Evolutionary conservation across 1,139 yeast genomes (phyloP).

Genomic region (Lizanozyma gosingica): DNA sequence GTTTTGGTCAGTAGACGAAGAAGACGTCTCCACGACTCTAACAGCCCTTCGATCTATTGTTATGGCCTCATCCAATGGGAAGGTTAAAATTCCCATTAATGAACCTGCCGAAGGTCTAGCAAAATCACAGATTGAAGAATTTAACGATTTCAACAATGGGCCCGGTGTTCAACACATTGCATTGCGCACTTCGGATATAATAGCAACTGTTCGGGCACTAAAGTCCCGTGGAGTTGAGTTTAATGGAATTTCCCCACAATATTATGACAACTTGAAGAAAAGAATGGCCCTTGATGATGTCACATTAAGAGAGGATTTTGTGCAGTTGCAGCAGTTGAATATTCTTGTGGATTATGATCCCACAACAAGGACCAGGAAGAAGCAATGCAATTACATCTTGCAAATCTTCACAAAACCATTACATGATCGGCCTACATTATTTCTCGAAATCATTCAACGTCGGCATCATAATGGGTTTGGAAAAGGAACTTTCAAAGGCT

Average conservation of each 20-base stretch:
- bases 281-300: slow-evolving; percentile 31
- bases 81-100: slow-evolving; percentile 71
- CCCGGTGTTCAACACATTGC: slow-evolving; percentile 85
- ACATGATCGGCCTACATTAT: slow-evolving; percentile 71
- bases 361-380: slow-evolving; percentile 18
- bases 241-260: slow-evolving; percentile 45
- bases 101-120: slow-evolving; percentile 67
- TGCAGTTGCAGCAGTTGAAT: slow-evolving; percentile 16
- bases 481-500: slow-evolving; percentile 75
- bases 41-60: slow-evolving; percentile 69
- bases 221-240: slow-evolving; percentile 59
- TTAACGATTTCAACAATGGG: slow-evolving; percentile 63
- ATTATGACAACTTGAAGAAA: slow-evolving; percentile 41
- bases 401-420: slow-evolving; percentile 75
- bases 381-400: slow-evolving; percentile 51
- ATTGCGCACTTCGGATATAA: slow-evolving; percentile 49
- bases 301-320: slow-evolving; percentile 36
- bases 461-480: slow-evolving; percentile 79
- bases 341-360: slow-evolving; percentile 72
- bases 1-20: slow-evolving; percentile 80
- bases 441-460: slow-evolving; percentile 73
- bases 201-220: slow-evolving; percentile 47
- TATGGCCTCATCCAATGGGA: slow-evolving; percentile 62
- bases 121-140: slow-evolving; percentile 77
- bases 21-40: slow-evolving; percentile 56